These are phyloP conservation scores for Boletus reticuloceps DNA, from an alignment of 768 basidiomycete species.

Conservation along the genomic window DNA sequence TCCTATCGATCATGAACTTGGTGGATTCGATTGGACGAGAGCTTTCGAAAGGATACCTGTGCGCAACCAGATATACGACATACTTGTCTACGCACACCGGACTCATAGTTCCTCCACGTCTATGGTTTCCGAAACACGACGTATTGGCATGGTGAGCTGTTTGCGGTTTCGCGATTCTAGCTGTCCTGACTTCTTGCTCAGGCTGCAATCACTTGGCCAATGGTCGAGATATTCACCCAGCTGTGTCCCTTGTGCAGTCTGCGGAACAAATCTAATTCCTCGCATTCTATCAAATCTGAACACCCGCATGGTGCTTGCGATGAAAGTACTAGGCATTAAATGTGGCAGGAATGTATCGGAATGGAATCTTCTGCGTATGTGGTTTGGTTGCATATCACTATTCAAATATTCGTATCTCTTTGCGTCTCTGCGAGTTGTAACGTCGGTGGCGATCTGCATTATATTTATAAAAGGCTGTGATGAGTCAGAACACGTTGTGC, in stretches of 20 bases:
- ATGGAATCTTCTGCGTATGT: neutral
- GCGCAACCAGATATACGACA: conserved; percentile 64
- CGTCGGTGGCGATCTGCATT: conserved; percentile 4
- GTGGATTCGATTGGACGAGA: conserved; percentile 33
- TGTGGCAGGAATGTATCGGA: neutral
- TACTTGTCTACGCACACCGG: conserved; percentile 64
- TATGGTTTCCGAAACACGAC: conserved; percentile 55
- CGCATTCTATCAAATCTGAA: conserved; percentile 21
- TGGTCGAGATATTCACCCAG: conserved; percentile 64
- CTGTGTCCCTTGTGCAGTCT: conserved; percentile 56
- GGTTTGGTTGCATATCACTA: conserved; percentile 7
- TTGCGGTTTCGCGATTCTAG: neutral
- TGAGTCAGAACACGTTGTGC: neutral
- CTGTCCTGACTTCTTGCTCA: conserved; percentile 25
- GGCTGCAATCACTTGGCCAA: conserved; percentile 71
- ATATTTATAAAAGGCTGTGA: neutral
- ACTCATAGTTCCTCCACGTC: conserved; percentile 50
- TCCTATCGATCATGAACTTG: conserved; percentile 16
- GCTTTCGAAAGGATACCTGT: conserved; percentile 65
- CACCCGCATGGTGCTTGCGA: conserved; percentile 12
- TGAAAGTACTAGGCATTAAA: conserved; percentile 23
- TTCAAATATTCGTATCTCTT: too few species aligned
- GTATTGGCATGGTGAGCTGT: conserved; percentile 57
- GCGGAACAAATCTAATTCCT: conserved; percentile 34
- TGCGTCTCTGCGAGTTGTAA: too few species aligned